A percentile compares a stretch with the other conserved stretches of the same genome.
Evolutionary conservation across 225 moss, liverwort and hornwort species (phyloP).

Genomic region (Lunularia cruciata): DNA sequence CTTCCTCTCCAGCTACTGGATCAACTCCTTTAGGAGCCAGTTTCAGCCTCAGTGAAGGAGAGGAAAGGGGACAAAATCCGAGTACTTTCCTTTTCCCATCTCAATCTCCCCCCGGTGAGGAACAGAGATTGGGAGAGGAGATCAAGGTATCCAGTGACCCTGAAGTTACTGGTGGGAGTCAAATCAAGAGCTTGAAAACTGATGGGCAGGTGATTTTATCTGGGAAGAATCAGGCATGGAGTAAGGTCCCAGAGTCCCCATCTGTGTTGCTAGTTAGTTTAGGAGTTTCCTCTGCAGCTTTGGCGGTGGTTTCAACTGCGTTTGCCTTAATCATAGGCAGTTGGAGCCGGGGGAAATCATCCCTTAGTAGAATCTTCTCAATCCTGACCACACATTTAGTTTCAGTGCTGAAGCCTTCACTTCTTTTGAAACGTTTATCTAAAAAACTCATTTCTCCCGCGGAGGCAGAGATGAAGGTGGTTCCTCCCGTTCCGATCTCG

Average conservation of each 20-base stretch:
- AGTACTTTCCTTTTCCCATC: not conserved
- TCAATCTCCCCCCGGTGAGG: conserved; percentile 1
- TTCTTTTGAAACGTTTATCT: not conserved
- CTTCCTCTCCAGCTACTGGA: not conserved
- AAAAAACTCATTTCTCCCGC: not conserved
- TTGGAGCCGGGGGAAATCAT: conserved; percentile 28
- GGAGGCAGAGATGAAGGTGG: conserved; percentile 30
- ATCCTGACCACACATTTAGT: conserved; percentile 24
- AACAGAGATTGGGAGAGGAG: too few species aligned
- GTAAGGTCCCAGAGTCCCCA: conserved; percentile 15
- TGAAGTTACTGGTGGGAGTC: not conserved
- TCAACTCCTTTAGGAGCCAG: not conserved
- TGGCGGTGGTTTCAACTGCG: conserved; percentile 21
- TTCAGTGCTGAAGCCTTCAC: conserved; percentile 3
- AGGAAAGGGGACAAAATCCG: not conserved
- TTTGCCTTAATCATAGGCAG: conserved; percentile 24
- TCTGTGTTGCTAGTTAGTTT: conserved; percentile 30
- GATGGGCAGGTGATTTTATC: not conserved
- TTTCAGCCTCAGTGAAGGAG: not conserved
- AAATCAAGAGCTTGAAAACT: not conserved
- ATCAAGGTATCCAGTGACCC: too few species aligned
- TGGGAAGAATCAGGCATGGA: conserved; percentile 24
- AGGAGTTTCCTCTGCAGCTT: conserved; percentile 24
- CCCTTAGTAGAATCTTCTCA: conserved; percentile 17
- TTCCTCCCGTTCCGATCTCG: conserved; percentile 7